Base-by-base conservation (phyloP, 164 flowering plant genomes). In the Akebia trifoliata region DNA sequence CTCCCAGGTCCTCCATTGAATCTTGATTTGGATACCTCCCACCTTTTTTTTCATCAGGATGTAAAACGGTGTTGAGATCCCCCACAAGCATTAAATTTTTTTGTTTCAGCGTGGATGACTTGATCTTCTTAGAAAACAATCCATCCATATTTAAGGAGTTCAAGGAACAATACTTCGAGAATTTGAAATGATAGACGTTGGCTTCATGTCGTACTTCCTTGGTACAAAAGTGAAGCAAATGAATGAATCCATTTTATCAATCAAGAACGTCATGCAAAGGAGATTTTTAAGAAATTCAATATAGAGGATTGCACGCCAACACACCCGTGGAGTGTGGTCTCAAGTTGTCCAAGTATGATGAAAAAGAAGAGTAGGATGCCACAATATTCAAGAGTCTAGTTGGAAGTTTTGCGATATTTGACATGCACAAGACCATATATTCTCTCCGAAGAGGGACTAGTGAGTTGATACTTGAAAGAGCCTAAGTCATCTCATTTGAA, bases 401-500 rank as follows among this genome's bases (percentile, higher is more conserved):
- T 12, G 60, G 60, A 17, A 57, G 50, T 29, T n/a, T 18, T 57
- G 25, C 38, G 60, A 15, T 57, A 57, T 20, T 43, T 57, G 26
- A 57, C 60, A 28, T 42, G 50, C 17, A 57, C 60, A 1, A 44
- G 50, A 18, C 49, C 50, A 5, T 2, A 57, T 18, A 42, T 29
- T 8, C 24, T 57, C 10, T 51, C 6, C n/a, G 25, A 17, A 34
- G 56, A 34, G 1, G 56, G 56, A 6, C 18, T 53, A 26, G 18
- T 53, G 24, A 53, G 56, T 53, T 0, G 24, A 9, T 53, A 34
- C 9, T 34, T 53, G 56, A 42, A 53, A 26, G 15, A 24, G 8
- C 42, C 56, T 35, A 4, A 20, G 28, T 8, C 17, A 20, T 53
- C 42, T 2, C 60, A 57, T 43, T 17, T 57, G 4, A 8, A 28